Conservation (phyloP, 2,329 filamentous ascomycete genomes). For the Alternaria ventricosa region DNA sequence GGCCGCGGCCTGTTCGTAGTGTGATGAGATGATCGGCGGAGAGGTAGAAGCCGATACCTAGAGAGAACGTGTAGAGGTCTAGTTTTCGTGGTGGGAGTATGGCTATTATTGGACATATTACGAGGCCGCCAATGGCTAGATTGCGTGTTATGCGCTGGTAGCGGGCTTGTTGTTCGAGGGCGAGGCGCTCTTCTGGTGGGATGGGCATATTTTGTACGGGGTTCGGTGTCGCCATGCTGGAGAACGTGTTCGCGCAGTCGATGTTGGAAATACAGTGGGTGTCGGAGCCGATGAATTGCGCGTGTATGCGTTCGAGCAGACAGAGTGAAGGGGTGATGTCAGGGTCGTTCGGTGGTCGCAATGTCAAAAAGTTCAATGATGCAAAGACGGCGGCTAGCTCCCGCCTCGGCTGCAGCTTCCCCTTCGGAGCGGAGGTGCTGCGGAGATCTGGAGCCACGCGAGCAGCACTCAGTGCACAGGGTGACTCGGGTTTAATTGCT, state of each 20-base stretch:
- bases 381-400: conserved; percentile 26
- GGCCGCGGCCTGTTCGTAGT: conserved; percentile 49
- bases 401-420: conserved; percentile 37
- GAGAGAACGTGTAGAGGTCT: conserved; percentile 64
- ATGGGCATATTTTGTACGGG: conserved; percentile 27
- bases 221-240: conserved; percentile 33
- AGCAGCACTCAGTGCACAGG: neutral
- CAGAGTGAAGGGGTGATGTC: neutral
- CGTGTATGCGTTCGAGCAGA: neutral
- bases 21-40: conserved; percentile 58
- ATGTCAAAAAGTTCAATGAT: conserved; percentile 39
- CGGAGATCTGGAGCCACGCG: neutral
- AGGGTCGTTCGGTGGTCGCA: conserved; percentile 1
- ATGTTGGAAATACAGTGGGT: neutral
- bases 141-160: conserved; percentile 49
- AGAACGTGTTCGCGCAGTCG: conserved; percentile 6
- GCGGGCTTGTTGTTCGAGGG: conserved; percentile 38
- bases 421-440: conserved; percentile 11
- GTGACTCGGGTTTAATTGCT: neutral
- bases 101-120: conserved; percentile 62
- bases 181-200: conserved; percentile 44
- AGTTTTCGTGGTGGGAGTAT: conserved; percentile 67
- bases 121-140: conserved; percentile 56
- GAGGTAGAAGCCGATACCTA: conserved; percentile 57
- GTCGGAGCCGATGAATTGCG: neutral